phyloP scores from a whole-genome alignment of 805 yeast genomes.

The Myxozyma vanderwaltii region DNA sequence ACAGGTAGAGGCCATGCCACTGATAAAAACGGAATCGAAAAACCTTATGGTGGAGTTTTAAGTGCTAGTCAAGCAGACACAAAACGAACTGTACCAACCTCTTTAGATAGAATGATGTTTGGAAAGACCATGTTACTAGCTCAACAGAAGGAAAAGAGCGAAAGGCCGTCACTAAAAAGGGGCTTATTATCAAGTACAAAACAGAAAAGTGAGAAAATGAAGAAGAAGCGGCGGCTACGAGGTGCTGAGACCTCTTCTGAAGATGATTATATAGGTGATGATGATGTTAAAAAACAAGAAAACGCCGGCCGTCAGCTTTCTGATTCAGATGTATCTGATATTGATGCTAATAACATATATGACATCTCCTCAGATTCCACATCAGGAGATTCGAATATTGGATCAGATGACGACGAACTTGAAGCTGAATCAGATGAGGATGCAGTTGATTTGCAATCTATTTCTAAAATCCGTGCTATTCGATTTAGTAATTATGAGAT shows the following conservation, averaged over 20 bases:
- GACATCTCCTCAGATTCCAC: background rate
- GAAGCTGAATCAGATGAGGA: slow-evolving; percentile 8
- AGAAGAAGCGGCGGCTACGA: background rate
- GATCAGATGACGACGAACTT: background rate
- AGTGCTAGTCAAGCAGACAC: slow-evolving; percentile 40
- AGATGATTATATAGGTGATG: background rate
- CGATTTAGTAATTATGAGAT: slow-evolving; percentile 74
- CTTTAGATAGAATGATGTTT: slow-evolving; percentile 38
- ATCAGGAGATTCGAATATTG: background rate
- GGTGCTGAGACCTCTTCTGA: background rate
- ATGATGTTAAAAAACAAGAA: background rate
- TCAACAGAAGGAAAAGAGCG: slow-evolving; percentile 17
- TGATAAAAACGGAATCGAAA: slow-evolving; percentile 1
- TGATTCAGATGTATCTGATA: background rate
- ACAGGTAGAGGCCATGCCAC: background rate
- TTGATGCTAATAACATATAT: background rate
- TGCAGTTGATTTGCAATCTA: slow-evolving; percentile 35
- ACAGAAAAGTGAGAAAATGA: background rate
- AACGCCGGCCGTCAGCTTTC: no score
- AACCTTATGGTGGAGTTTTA: slow-evolving; percentile 34
- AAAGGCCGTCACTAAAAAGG: background rate
- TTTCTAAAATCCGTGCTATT: slow-evolving; percentile 58
- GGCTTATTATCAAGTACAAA: background rate
- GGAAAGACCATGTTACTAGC: slow-evolving; percentile 23
- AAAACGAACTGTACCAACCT: slow-evolving; percentile 44